Conservation (phyloP, 177 flowering plant genomes). For the Vitis hybrid region DNA sequence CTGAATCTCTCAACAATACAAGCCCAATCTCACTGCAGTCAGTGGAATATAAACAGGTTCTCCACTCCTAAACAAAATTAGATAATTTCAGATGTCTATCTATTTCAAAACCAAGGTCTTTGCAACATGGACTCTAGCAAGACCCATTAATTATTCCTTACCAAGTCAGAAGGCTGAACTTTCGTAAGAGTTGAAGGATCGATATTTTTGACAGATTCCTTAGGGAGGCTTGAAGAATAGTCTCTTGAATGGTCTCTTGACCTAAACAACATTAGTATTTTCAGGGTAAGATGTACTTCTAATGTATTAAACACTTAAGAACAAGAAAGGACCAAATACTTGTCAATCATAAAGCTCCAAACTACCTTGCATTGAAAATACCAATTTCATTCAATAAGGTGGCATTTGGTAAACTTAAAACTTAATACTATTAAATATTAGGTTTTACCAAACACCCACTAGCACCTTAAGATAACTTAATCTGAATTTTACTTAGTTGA, state of each 20-base stretch:
- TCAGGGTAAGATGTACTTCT: slow-evolving; percentile 5
- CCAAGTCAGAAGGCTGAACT: slow-evolving; percentile 75
- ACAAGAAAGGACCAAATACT: not conserved
- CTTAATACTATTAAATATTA: too few relatives aligned
- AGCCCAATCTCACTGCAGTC: slow-evolving; percentile 93
- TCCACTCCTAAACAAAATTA: slow-evolving; percentile 71
- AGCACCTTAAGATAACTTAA: too few relatives aligned
- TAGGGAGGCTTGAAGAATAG: slow-evolving; percentile 26
- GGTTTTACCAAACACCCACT: too few relatives aligned
- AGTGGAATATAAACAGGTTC: slow-evolving; percentile 60
- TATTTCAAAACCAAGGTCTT: not conserved
- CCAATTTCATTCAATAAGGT: too few relatives aligned
- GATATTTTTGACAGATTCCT: slow-evolving; percentile 33
- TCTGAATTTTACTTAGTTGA: too few relatives aligned
- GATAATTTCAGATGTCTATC: slow-evolving; percentile 7
- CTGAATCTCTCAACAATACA: slow-evolving; percentile 57
- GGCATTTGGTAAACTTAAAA: too few relatives aligned
- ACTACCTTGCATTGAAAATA: too few relatives aligned
- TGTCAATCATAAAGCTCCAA: too few relatives aligned
- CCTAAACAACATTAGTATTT: slow-evolving; percentile 32
- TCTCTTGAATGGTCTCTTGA: slow-evolving; percentile 40
- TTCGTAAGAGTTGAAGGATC: slow-evolving; percentile 39
- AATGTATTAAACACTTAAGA: not conserved
- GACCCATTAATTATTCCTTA: slow-evolving; percentile 24
- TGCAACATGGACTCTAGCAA: slow-evolving; percentile 3